Percentiles rank a stretch among this genome's conserved stretches.
These are phyloP conservation scores for Gossypium australe DNA, from an alignment of 345 rosid species.

Conservation along the genomic window DNA sequence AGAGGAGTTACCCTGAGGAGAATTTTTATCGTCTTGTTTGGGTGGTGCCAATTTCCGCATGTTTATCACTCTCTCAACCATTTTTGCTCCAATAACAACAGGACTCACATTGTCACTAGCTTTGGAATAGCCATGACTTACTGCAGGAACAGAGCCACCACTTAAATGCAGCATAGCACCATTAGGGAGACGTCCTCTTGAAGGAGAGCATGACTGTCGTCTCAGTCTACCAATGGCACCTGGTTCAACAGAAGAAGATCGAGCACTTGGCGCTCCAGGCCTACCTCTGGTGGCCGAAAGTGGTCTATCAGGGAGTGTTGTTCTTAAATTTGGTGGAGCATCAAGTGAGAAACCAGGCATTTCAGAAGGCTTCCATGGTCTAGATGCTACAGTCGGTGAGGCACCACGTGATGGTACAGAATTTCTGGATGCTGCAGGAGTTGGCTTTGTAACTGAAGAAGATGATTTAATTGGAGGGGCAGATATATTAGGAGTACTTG, in stretches of 20 bases:
- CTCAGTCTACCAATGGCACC: constrained; percentile 60
- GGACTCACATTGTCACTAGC: constrained; percentile 77
- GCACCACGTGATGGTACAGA: constrained; percentile 58
- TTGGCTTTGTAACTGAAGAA: constrained; percentile 39
- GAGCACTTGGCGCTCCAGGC: constrained; percentile 86
- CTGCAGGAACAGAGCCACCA: constrained; percentile 91
- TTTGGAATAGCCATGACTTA: constrained; percentile 58
- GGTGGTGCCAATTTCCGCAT: constrained; percentile 92
- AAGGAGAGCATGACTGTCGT: constrained; percentile 93
- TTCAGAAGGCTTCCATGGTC: constrained; percentile 98
- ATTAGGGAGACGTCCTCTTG: constrained; percentile 71
- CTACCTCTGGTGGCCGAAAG: constrained; percentile 92
- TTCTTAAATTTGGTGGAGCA: constrained; percentile 95
- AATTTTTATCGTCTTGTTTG: constrained; percentile 66
- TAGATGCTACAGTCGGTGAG: constrained; percentile 71
- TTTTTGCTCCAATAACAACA: constrained; percentile 76
- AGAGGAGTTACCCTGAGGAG: constrained; percentile 64
- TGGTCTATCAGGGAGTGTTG: constrained; percentile 80
- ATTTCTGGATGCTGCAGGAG: constrained; percentile 40
- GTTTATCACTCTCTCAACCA: constrained; percentile 94
- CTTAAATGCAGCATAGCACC: constrained; percentile 52
- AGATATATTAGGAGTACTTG: constrained; percentile 43
- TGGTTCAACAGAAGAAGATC: constrained; percentile 86
- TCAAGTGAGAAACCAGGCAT: constrained; percentile 97
- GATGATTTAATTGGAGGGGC: constrained; percentile 48